These are phyloP conservation scores for Aspergillus quadrilineatus DNA, from an alignment of 2,329 filamentous ascomycete genomes.

Conservation along the genomic window DNA sequence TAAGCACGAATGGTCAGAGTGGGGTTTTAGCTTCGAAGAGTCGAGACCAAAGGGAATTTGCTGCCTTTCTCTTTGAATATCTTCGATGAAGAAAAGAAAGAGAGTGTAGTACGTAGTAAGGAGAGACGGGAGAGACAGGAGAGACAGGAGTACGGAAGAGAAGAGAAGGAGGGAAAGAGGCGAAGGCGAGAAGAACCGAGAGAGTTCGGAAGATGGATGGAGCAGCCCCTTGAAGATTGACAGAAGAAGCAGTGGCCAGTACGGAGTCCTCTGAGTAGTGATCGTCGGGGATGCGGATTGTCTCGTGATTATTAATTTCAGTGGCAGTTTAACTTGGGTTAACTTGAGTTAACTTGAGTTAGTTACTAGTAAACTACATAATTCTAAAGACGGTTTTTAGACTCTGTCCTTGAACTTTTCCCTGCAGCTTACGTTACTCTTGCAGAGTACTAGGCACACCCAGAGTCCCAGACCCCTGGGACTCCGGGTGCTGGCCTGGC, in stretches of 20 bases:
- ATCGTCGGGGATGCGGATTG: constrained; percentile 7
- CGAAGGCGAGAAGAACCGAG: neutral
- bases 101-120: neutral
- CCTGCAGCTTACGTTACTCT: neutral
- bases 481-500: neutral
- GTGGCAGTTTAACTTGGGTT: too few species aligned
- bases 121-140: neutral
- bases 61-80: neutral
- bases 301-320: neutral
- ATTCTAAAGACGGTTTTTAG: neutral
- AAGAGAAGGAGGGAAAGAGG: constrained; percentile 3
- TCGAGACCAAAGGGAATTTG: neutral
- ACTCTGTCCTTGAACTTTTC: neutral
- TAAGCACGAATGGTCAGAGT: constrained; percentile 13
- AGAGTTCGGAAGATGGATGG: neutral
- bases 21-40: neutral
- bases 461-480: neutral
- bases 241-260: constrained; percentile 4
- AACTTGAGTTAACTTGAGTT: too few species aligned
- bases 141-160: constrained; percentile 8
- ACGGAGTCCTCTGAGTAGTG: neutral
- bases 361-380: neutral
- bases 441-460: neutral
- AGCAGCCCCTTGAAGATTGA: constrained; percentile 11
- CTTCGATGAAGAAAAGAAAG: neutral